Conservation (phyloP, 805 yeast species). For the Saccharomycopsis capsularis region DNA sequence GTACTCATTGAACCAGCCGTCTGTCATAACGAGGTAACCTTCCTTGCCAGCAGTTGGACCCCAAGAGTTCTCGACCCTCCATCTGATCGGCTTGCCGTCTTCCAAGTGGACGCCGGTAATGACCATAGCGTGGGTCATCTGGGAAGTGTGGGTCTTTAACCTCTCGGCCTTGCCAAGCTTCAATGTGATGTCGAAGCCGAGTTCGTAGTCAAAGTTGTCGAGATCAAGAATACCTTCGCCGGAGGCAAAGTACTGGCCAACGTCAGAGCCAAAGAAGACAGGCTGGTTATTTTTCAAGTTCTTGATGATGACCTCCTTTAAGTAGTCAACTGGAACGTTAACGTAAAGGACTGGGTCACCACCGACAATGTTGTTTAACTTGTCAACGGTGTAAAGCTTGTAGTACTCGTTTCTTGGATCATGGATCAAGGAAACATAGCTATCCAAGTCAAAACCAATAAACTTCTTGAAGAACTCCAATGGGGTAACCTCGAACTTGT, state of each 20-base stretch:
- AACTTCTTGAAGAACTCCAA: constrained; percentile 51
- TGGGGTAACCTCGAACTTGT: constrained; percentile 52
- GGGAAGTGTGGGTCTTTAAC: constrained; percentile 59
- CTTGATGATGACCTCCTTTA: constrained; percentile 56
- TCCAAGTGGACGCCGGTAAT: constrained; percentile 77
- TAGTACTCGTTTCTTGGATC: constrained; percentile 76
- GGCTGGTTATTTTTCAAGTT: constrained; percentile 69
- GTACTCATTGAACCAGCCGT: constrained; percentile 66
- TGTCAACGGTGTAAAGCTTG: constrained; percentile 59
- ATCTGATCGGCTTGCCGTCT: constrained; percentile 52
- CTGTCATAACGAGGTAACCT: constrained; percentile 67
- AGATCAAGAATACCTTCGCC: constrained; percentile 66
- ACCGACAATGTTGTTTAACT: constrained; percentile 65
- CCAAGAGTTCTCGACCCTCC: constrained; percentile 77
- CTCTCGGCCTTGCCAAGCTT: constrained; percentile 58
- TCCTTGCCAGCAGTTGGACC: constrained; percentile 60
- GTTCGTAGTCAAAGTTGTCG: constrained; percentile 57
- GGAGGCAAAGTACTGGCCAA: constrained; percentile 68
- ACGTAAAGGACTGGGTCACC: constrained; percentile 68
- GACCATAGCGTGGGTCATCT: constrained; percentile 89
- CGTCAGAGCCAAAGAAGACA: constrained; percentile 83
- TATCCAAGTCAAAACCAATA: constrained; percentile 43
- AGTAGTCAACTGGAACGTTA: constrained; percentile 52
- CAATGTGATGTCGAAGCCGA: constrained; percentile 45
- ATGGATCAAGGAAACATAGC: constrained; percentile 58